phyloP scores from a whole-genome alignment of 169 alveolate species.

The Perkinsus marinus region DNA sequence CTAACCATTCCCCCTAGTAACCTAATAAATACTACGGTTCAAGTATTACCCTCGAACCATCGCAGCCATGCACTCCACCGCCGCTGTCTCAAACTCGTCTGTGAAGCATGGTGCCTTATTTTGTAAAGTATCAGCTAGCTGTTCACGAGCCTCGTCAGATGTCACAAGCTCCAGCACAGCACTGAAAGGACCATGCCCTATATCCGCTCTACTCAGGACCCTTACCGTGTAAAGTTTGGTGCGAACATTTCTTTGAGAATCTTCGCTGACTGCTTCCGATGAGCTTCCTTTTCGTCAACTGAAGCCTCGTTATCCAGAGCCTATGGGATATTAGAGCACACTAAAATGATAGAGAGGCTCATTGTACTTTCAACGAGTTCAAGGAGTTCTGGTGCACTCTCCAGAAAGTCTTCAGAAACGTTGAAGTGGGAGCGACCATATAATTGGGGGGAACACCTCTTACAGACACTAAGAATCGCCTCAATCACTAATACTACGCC shows the following conservation, averaged over 20 bases:
- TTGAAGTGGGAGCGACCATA: neutral
- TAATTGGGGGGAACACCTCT: neutral
- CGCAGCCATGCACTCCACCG: neutral
- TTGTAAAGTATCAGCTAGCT: neutral
- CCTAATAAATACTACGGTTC: too few relatives aligned
- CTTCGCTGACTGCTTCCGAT: neutral
- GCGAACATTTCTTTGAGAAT: neutral
- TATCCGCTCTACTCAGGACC: neutral
- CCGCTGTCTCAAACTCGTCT: neutral
- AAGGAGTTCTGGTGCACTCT: neutral
- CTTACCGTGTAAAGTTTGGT: neutral
- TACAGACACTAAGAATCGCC: neutral
- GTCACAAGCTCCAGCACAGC: neutral
- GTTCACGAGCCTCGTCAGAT: neutral
- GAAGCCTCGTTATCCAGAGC: neutral
- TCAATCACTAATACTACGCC: neutral
- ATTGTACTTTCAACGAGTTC: neutral
- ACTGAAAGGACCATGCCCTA: neutral
- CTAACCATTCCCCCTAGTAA: too few relatives aligned
- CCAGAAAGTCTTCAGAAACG: neutral
- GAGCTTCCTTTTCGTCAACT: neutral
- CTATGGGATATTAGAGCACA: neutral
- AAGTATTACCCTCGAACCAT: neutral
- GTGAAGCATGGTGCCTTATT: neutral
- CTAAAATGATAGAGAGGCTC: neutral